These are phyloP conservation scores for Orbilia quercus DNA, from an alignment of 2,329 filamentous ascomycete genomes.

Conservation along the genomic window DNA sequence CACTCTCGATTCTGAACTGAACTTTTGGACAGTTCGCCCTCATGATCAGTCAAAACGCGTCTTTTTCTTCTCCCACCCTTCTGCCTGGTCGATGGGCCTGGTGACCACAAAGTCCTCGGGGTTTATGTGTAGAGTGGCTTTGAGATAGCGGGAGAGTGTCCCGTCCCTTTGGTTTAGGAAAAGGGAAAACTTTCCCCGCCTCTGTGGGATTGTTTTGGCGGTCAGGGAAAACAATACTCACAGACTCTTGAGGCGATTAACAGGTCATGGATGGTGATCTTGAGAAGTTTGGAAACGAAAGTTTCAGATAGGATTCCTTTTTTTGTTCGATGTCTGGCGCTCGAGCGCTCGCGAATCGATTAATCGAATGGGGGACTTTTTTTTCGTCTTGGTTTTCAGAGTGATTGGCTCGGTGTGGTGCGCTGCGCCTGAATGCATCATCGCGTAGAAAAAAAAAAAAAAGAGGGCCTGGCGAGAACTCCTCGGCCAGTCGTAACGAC, in stretches of 20 bases:
- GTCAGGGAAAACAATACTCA: background rate
- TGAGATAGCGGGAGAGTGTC: constrained; percentile 35
- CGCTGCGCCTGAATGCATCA: constrained; percentile 33
- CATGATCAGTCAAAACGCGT: constrained; percentile 31
- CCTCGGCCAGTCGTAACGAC: background rate
- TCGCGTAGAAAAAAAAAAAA: constrained; percentile 32
- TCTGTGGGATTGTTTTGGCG: constrained; percentile 19
- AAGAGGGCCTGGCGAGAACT: background rate
- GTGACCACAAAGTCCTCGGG: constrained; percentile 14
- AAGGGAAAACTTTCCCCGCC: constrained; percentile 11
- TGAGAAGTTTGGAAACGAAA: constrained; percentile 44
- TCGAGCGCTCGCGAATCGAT: constrained; percentile 45
- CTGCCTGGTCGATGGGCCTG: constrained; percentile 33
- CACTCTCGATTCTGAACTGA: constrained; percentile 8
- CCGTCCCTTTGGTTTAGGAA: constrained; percentile 35
- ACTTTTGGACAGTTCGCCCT: constrained; percentile 11
- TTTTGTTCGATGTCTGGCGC: constrained; percentile 4
- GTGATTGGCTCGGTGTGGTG: constrained; percentile 47
- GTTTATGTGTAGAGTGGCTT: constrained; percentile 19
- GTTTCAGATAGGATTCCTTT: constrained; percentile 30
- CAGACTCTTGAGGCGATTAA: constrained; percentile 1
- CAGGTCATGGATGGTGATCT: constrained; percentile 21
- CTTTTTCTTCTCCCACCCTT: constrained; percentile 14
- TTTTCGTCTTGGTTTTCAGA: constrained; percentile 1
- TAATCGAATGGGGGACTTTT: constrained; percentile 12